phyloP scores from a whole-genome alignment of 192 early-diverging fungal genomes.

The Podochytrium sp. region DNA sequence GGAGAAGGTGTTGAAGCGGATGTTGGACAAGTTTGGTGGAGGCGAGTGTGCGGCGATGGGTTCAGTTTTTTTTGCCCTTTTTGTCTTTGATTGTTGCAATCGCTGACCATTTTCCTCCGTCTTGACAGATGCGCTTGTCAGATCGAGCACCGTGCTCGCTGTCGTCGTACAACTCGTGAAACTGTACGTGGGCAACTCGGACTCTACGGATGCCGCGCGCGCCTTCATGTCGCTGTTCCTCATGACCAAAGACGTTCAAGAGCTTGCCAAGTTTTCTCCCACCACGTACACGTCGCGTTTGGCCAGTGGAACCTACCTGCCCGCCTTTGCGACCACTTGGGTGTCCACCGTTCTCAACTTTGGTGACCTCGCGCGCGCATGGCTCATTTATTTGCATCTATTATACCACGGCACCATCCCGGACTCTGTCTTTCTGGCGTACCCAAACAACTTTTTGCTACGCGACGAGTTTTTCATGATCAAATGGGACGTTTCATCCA shows the following conservation, averaged over 20 bases:
- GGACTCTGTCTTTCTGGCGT: background rate
- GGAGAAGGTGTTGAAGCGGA: conserved; percentile 8
- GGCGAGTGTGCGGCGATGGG: background rate
- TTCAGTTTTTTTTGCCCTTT: background rate
- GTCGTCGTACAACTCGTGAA: conserved; percentile 14
- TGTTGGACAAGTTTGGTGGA: background rate
- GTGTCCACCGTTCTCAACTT: background rate
- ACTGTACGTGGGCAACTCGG: background rate
- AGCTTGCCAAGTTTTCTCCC: background rate
- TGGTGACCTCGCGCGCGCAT: background rate
- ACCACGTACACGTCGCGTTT: background rate
- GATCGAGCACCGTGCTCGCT: conserved; percentile 9
- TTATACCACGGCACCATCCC: conserved; percentile 19
- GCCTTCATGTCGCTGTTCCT: conserved; percentile 9
- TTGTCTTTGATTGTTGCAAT: too few relatives aligned
- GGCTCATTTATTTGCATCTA: conserved; percentile 25
- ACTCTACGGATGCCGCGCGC: background rate
- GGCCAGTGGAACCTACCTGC: background rate
- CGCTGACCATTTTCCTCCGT: too few relatives aligned
- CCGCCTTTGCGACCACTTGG: conserved; percentile 9
- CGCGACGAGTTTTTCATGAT: conserved; percentile 12
- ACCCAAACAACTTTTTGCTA: conserved; percentile 11
- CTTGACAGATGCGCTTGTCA: background rate
- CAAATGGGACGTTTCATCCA: background rate
- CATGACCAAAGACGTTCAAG: background rate